phyloP scores from a whole-genome alignment of 2,329 filamentous ascomycete species.

The Calonectria henricotiae region DNA sequence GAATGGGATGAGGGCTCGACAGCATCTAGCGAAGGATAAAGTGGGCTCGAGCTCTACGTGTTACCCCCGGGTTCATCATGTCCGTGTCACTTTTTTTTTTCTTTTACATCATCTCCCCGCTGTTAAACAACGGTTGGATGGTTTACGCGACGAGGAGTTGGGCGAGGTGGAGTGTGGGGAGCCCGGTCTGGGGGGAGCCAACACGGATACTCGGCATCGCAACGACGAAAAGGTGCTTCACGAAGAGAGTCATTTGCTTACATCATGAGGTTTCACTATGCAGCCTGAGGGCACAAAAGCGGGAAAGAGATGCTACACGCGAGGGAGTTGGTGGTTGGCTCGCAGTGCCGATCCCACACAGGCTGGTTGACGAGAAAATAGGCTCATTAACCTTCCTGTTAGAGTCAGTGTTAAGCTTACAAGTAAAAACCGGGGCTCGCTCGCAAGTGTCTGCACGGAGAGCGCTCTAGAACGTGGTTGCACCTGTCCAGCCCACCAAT shows the following conservation, averaged over 20 bases:
- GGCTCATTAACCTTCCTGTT: constrained; percentile 34
- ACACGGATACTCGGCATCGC: constrained; percentile 46
- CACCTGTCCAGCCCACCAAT: constrained; percentile 8
- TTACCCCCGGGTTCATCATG: constrained; percentile 1
- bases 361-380: constrained; percentile 10
- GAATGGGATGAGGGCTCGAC: constrained; percentile 29
- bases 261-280: constrained; percentile 26
- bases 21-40: background rate
- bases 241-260: constrained; percentile 29
- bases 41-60: constrained; percentile 6
- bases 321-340: constrained; percentile 1
- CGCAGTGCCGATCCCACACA: constrained; percentile 22
- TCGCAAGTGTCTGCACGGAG: background rate
- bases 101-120: background rate
- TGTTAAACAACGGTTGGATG: constrained; percentile 12
- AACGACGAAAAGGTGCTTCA: background rate
- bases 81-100: constrained; percentile 5
- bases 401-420: constrained; percentile 39
- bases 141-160: constrained; percentile 12
- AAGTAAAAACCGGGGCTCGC: constrained; percentile 6
- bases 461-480: constrained; percentile 28
- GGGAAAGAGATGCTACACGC: constrained; percentile 14
- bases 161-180: constrained; percentile 43
- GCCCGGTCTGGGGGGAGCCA: constrained; percentile 35
- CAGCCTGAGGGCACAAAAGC: constrained; percentile 2